phyloP scores from a whole-genome alignment of 2,329 filamentous ascomycete genomes.

The Neonectria magnoliae region DNA sequence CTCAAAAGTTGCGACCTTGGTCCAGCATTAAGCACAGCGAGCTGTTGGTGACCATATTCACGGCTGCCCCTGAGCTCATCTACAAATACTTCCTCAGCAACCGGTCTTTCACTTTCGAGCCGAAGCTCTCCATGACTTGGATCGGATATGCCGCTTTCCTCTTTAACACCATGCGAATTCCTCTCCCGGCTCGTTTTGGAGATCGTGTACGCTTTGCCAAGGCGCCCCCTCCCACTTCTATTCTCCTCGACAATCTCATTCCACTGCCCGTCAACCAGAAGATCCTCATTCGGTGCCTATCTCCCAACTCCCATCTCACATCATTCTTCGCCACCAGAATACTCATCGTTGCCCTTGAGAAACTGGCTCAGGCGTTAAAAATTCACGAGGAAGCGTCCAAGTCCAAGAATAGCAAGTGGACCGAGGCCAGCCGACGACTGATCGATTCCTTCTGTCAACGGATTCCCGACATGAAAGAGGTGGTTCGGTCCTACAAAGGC shows the following conservation, averaged over 20 bases:
- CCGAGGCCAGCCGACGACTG: conserved; percentile 73
- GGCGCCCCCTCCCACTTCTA: conserved; percentile 79
- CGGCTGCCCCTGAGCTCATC: conserved; percentile 83
- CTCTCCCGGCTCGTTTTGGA: conserved; percentile 78
- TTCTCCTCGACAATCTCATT: conserved; percentile 86
- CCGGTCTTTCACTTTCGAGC: conserved; percentile 84
- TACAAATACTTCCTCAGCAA: conserved; percentile 88
- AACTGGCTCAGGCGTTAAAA: conserved; percentile 72
- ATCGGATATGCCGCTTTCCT: conserved; percentile 92
- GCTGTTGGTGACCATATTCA: conserved; percentile 82
- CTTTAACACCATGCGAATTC: conserved; percentile 80
- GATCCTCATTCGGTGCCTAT: conserved; percentile 80
- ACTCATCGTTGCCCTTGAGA: conserved; percentile 80
- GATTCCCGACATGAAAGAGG: conserved; percentile 83
- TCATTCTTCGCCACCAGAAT: conserved; percentile 87
- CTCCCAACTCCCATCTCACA: conserved; percentile 79
- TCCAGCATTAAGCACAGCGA: conserved; percentile 83
- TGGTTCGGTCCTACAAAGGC: conserved; percentile 78
- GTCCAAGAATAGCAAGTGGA: conserved; percentile 66
- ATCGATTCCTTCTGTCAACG: conserved; percentile 79
- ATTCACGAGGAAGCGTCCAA: conserved; percentile 64
- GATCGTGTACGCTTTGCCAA: conserved; percentile 68
- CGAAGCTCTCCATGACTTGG: conserved; percentile 93
- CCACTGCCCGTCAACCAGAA: conserved; percentile 85
- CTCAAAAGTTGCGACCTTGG: conserved; percentile 83